Evolutionary conservation across 495 filamentous ascomycete genomes (phyloP).

Genomic region (Penicillium herquei): DNA sequence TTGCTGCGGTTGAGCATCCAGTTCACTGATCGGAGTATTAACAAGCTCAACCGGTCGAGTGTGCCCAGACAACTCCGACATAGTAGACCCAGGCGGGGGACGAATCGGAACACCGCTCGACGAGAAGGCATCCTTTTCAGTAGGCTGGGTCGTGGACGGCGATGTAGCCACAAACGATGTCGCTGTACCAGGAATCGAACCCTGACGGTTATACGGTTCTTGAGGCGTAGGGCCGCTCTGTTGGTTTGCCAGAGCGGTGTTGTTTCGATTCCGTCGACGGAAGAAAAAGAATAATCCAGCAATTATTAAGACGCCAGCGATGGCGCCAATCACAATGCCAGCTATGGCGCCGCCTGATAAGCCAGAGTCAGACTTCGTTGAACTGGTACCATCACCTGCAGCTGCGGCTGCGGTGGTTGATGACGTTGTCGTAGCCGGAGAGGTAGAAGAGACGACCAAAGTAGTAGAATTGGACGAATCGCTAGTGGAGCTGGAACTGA

Average conservation of each 20-base stretch:
- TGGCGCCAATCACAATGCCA: constrained; percentile 13
- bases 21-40: background rate
- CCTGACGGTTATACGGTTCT: background rate
- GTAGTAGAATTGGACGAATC: background rate
- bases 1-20: background rate
- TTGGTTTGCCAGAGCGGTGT: background rate
- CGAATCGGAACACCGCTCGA: background rate
- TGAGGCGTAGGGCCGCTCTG: background rate
- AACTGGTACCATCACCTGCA: background rate
- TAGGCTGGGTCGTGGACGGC: background rate
- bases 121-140: background rate
- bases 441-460: background rate
- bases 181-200: background rate
- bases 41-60: background rate
- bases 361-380: background rate
- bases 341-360: constrained; percentile 17
- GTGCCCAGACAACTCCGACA: background rate
- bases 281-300: constrained; percentile 4
- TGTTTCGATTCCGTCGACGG: constrained; percentile 3
- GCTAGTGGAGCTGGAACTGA: background rate
- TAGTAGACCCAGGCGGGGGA: background rate
- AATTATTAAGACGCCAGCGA: constrained; percentile 7
- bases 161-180: background rate
- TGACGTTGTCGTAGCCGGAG: background rate
- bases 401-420: background rate